Percentiles rank a stretch among this genome's conserved stretches.
Evolutionary conservation across 441 rosid genomes (phyloP).

Genomic region (Croton setiger): DNA sequence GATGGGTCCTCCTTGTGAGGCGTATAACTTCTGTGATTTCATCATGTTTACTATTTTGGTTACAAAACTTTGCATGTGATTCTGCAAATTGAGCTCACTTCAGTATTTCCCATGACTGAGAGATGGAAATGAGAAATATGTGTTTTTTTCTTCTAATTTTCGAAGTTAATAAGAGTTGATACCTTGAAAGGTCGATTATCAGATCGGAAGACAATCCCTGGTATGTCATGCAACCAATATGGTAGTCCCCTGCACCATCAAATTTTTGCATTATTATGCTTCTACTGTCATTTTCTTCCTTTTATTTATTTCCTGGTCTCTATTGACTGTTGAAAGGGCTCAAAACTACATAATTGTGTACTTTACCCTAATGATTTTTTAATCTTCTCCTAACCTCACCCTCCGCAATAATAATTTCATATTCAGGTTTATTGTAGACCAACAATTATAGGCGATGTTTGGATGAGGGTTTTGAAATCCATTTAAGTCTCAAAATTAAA

Average conservation of each 20-base stretch:
- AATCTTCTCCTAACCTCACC: no score
- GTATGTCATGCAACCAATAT: slow-evolving; percentile 75
- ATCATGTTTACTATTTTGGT: slow-evolving; percentile 52
- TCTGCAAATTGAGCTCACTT: slow-evolving; percentile 28
- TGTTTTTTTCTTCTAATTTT: not conserved
- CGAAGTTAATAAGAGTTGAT: not conserved
- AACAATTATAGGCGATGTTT: no score
- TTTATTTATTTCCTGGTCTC: no score
- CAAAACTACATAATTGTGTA: no score
- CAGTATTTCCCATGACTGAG: not conserved
- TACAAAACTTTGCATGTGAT: slow-evolving; percentile 55
- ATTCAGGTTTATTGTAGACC: no score
- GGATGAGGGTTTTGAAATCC: no score
- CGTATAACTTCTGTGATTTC: slow-evolving; percentile 54
- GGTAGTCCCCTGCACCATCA: slow-evolving; percentile 68
- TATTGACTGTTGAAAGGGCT: no score
- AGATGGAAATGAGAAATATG: not conserved
- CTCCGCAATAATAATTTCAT: no score
- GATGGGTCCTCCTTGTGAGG: slow-evolving; percentile 80
- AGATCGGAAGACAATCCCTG: slow-evolving; percentile 63
- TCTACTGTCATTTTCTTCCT: not conserved
- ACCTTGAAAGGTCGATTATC: slow-evolving; percentile 81
- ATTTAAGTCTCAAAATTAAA: no score
- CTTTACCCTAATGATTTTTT: no score
- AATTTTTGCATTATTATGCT: not conserved